phyloP scores from a whole-genome alignment of 1,139 yeast genomes.

The Sugiyamaella xylanicola region DNA sequence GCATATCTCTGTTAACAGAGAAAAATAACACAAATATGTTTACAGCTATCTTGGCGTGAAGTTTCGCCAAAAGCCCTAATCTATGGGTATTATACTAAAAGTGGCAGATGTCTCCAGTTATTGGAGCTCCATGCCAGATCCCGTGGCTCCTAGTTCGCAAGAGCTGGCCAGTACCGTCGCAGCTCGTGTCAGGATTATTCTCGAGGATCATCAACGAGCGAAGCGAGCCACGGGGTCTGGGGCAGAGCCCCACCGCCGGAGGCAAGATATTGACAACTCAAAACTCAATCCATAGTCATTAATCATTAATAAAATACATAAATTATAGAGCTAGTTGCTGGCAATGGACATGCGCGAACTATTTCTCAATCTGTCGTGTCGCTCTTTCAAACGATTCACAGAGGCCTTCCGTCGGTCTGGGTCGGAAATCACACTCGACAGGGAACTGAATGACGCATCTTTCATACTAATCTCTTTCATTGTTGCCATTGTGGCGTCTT shows the following conservation, averaged over 20 bases:
- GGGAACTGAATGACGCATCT: constrained; percentile 19
- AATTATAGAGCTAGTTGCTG: background rate
- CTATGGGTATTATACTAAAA: no score
- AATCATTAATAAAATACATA: constrained; percentile 7
- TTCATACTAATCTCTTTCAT: constrained; percentile 21
- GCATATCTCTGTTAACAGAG: no score
- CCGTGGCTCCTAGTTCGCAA: background rate
- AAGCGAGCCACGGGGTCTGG: background rate
- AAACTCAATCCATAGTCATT: background rate
- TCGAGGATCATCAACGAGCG: no score
- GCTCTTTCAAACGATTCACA: constrained; percentile 14
- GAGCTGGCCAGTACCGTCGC: background rate
- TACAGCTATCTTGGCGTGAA: no score
- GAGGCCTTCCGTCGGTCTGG: constrained; percentile 16
- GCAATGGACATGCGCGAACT: constrained; percentile 19
- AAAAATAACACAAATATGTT: no score
- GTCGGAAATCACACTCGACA: constrained; percentile 14
- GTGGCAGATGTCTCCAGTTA: background rate
- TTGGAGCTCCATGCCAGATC: background rate
- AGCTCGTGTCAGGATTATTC: background rate
- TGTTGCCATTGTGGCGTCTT: constrained; percentile 17
- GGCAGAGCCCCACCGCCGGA: background rate
- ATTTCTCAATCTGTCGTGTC: constrained; percentile 18
- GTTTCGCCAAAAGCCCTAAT: no score
- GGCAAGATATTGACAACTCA: background rate